These are phyloP conservation scores for Pythium aquatile DNA, from an alignment of 352 stramenopile species.

Conservation along the genomic window DNA sequence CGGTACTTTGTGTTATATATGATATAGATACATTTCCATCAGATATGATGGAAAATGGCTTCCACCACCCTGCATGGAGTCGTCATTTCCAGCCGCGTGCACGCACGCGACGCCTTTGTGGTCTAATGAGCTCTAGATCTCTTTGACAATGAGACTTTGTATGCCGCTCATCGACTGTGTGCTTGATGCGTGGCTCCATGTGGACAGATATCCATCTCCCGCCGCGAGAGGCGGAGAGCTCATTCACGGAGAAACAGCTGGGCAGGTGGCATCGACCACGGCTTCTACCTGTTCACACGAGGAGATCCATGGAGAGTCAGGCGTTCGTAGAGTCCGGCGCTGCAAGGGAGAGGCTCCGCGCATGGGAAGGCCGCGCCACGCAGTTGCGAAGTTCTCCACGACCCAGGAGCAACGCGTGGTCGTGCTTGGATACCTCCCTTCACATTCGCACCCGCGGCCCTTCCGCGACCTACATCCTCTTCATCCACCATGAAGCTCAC, in stretches of 20 bases:
- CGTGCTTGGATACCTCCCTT: not conserved
- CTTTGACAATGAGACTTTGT: not conserved
- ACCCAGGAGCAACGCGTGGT: not conserved
- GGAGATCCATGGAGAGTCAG: not conserved
- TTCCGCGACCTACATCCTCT: not conserved
- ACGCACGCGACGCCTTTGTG: not conserved
- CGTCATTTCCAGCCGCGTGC: not conserved
- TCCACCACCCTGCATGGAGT: not conserved
- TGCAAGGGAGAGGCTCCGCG: not conserved
- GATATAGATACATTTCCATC: not conserved
- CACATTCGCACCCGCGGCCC: not conserved
- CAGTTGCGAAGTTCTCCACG: not conserved
- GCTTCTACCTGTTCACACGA: not conserved
- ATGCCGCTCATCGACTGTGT: not conserved
- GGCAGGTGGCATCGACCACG: not conserved
- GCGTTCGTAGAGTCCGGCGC: not conserved
- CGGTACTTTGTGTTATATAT: not conserved
- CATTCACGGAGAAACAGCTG: not conserved
- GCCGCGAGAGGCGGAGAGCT: slow-evolving; percentile 1
- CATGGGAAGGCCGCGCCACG: not conserved
- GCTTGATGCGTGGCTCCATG: not conserved
- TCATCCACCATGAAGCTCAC: slow-evolving; percentile 18
- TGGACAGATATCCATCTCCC: not conserved
- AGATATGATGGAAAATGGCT: not conserved
- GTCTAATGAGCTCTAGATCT: not conserved